Conservation (phyloP, 2,329 filamentous ascomycete species). For the Aureobasidium sp. region DNA sequence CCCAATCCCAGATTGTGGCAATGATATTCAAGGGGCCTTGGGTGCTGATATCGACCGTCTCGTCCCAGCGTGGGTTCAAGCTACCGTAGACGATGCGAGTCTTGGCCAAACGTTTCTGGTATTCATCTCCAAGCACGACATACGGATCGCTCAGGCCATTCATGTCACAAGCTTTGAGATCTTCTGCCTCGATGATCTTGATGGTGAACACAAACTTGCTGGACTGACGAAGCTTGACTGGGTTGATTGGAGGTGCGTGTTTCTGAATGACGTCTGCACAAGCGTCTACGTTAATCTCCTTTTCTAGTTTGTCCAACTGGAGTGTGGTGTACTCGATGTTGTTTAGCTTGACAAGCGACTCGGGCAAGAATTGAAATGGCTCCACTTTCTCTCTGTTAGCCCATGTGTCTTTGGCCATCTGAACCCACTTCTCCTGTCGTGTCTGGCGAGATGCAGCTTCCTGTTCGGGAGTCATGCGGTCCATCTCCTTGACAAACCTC, state of each 20-base stretch:
- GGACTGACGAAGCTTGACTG: constrained; percentile 53
- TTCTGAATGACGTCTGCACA: constrained; percentile 75
- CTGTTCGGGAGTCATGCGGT: constrained; percentile 80
- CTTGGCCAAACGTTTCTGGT: constrained; percentile 92
- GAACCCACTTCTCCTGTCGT: constrained; percentile 85
- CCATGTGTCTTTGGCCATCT: constrained; percentile 89
- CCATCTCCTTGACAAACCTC: constrained; percentile 84
- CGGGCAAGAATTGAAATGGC: constrained; percentile 91
- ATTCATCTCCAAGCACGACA: constrained; percentile 92
- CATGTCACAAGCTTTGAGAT: constrained; percentile 95
- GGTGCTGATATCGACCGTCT: constrained; percentile 92
- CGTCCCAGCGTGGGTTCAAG: constrained; percentile 93
- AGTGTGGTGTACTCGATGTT: constrained; percentile 93
- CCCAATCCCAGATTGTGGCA: constrained; percentile 97
- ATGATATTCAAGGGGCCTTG: constrained; percentile 87
- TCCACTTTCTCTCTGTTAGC: constrained; percentile 86
- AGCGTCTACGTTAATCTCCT: constrained; percentile 80
- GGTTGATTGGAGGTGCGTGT: constrained; percentile 57
- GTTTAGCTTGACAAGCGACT: constrained; percentile 97
- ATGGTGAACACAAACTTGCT: constrained; percentile 96
- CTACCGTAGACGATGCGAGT: constrained; percentile 85
- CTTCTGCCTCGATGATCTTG: constrained; percentile 96
- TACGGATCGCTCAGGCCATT: constrained; percentile 93
- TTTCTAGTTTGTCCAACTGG: constrained; percentile 83
- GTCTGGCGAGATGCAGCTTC: constrained; percentile 68